phyloP scores from a whole-genome alignment of 2,329 filamentous ascomycete species.

The Pyricularia sp. region DNA sequence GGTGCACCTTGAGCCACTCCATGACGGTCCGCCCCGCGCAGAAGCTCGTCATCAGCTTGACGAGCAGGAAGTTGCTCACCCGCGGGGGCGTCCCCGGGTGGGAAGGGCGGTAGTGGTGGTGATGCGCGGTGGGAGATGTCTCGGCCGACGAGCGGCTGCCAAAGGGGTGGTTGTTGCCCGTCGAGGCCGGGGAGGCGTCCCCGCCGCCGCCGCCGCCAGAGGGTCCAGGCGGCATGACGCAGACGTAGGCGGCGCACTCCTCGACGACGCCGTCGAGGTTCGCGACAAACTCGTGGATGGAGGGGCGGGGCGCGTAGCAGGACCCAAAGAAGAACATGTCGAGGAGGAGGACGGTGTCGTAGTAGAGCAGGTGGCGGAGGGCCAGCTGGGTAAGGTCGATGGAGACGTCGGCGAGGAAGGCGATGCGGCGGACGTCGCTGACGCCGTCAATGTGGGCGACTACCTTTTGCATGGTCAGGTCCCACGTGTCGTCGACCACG shows the following conservation, averaged over 20 bases:
- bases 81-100: constrained; percentile 15
- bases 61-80: constrained; percentile 54
- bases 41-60: constrained; percentile 80
- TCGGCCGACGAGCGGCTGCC: background rate
- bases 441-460: constrained; percentile 85
- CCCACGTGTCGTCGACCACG: constrained; percentile 60
- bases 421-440: constrained; percentile 79
- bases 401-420: constrained; percentile 76
- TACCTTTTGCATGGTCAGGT: constrained; percentile 69
- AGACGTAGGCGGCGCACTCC: constrained; percentile 82
- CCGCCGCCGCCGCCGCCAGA: constrained; percentile 6
- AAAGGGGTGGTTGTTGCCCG: background rate
- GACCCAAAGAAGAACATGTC: constrained; percentile 93
- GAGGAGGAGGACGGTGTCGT: constrained; percentile 80
- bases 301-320: constrained; percentile 75
- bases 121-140: constrained; percentile 20
- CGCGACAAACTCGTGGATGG: constrained; percentile 69
- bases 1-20: constrained; percentile 75
- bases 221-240: constrained; percentile 22
- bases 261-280: constrained; percentile 68
- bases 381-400: constrained; percentile 79
- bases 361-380: constrained; percentile 83
- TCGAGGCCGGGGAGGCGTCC: constrained; percentile 1
- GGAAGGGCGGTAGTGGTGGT: constrained; percentile 10
- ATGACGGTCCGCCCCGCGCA: constrained; percentile 74